Conservation (phyloP, 345 rosid species). For the Physaria fendleri region DNA sequence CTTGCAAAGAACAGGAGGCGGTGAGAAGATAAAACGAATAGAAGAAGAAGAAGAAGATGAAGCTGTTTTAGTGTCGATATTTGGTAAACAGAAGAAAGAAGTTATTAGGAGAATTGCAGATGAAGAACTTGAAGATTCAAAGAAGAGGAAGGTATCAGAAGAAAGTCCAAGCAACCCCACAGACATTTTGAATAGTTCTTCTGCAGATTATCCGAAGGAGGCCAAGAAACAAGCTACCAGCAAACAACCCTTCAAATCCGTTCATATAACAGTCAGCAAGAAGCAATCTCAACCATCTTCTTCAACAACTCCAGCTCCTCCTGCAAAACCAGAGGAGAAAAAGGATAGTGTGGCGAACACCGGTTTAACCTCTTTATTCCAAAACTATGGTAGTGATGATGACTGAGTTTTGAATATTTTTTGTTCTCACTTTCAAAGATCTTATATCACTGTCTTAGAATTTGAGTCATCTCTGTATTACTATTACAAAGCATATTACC, state of each 20-base stretch:
- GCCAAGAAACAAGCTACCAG: conserved; percentile 19
- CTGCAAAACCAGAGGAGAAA: conserved; percentile 33
- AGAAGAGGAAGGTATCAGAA: conserved; percentile 48
- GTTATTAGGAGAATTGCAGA: conserved; percentile 54
- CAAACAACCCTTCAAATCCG: conserved; percentile 26
- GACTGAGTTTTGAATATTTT: conserved; percentile 38
- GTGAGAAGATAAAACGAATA: conserved; percentile 53
- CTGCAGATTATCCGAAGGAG: conserved; percentile 25
- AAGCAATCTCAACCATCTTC: conserved; percentile 34
- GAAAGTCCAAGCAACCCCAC: conserved; percentile 42
- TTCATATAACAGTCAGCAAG: conserved; percentile 45
- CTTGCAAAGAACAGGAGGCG: conserved; percentile 65
- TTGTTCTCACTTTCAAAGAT: background rate
- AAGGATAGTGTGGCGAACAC: conserved; percentile 16
- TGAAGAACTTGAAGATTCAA: conserved; percentile 35
- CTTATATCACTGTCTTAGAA: conserved; percentile 2
- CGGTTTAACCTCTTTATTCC: conserved; percentile 51
- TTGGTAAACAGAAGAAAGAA: conserved; percentile 42
- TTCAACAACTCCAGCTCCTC: too few species aligned
- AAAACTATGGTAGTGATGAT: conserved; percentile 56
- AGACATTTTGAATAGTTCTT: conserved; percentile 37
- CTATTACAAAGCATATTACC: background rate
- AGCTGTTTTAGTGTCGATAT: conserved; percentile 61
- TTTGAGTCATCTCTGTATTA: background rate
- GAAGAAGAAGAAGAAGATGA: conserved; percentile 77